Base-by-base conservation (phyloP, 2,329 filamentous ascomycete species). In the Ceratocystis huliohia region DNA sequence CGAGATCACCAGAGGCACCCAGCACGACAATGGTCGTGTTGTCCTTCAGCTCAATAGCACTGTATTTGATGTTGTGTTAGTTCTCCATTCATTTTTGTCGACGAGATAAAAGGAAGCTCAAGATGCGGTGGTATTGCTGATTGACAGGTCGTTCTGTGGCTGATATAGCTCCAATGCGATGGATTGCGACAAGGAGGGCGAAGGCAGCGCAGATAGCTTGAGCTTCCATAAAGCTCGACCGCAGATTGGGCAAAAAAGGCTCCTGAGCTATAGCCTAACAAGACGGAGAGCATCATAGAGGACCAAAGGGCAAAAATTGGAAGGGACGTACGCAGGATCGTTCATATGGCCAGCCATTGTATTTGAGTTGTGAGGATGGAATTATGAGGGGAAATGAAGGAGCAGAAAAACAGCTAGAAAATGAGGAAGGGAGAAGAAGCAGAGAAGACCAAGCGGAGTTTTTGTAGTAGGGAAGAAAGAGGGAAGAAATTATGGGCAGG, bases 21-120 rank as follows among this genome's bases (percentile, higher is more conserved):
- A 99, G 87, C 73, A 99, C 94, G 73, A 99, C 84, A 74, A 99
- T 95, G 75, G 92, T 85, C 71, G 94, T 99, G 83, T 99, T 95
- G 75, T 97, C 91, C 83, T 96, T 99, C 75, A 99, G 87, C 85
- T 99, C 94, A 78, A 95, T 83, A 74, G 85, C 86, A 75, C 91
- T 96, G 76, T 46, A 45, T 30, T 25, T 41, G 7, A 20, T 22
- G 6, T 10, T 13, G 45, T 33, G 65, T 64, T 64, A 63, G 65
- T 37, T 44, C 6, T 46, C 10, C 33, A 20, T 53, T n/a, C 17
- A 4, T 28, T 44, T 65, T 61, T 30, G 25, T 4, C 46, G 50
- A 50, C 7, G 50, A 63, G 17, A 62, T 13, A 22, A 45, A 45
- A 5, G 25, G 20, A 20, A 59, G 56, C 6, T 41, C 13, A 41